phyloP scores from a whole-genome alignment of 306 rosid species.

The Castanea mollissima region DNA sequence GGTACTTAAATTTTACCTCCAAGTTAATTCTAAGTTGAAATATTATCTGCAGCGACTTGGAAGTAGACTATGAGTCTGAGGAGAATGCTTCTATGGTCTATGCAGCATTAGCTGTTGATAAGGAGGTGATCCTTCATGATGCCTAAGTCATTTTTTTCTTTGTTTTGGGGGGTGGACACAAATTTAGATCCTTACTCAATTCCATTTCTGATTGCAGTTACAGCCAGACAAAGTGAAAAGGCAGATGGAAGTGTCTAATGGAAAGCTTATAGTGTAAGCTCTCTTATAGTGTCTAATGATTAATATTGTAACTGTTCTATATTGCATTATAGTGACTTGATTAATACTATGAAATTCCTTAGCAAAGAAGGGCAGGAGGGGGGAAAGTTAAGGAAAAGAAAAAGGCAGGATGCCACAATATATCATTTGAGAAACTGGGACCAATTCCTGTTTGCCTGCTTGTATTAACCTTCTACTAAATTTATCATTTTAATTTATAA shows the following conservation, averaged over 20 bases:
- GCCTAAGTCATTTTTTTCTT: not conserved
- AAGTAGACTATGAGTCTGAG: slow-evolving; percentile 68
- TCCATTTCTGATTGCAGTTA: slow-evolving; percentile 52
- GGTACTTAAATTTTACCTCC: not conserved
- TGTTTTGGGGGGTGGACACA: not conserved
- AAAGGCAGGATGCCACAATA: not conserved
- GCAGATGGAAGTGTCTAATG: slow-evolving; percentile 55
- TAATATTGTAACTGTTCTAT: not conserved
- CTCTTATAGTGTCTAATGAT: not conserved
- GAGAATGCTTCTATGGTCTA: slow-evolving; percentile 66
- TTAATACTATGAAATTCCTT: not conserved
- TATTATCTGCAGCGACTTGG: slow-evolving; percentile 63
- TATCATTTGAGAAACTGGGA: not conserved
- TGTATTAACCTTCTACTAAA: not conserved
- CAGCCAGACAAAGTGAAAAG: slow-evolving; percentile 92
- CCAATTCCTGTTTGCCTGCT: not conserved
- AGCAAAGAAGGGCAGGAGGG: not conserved
- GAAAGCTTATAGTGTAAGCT: slow-evolving; percentile 79
- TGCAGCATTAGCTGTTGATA: slow-evolving; percentile 67
- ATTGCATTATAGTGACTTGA: not conserved
- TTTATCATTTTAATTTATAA: not conserved
- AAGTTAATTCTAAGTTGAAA: not conserved
- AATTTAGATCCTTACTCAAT: slow-evolving; percentile 15
- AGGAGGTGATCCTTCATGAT: slow-evolving; percentile 58
- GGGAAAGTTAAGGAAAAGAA: not conserved